Base-by-base conservation (phyloP, 495 filamentous ascomycete species). In the Annulohypoxylon stygium region DNA sequence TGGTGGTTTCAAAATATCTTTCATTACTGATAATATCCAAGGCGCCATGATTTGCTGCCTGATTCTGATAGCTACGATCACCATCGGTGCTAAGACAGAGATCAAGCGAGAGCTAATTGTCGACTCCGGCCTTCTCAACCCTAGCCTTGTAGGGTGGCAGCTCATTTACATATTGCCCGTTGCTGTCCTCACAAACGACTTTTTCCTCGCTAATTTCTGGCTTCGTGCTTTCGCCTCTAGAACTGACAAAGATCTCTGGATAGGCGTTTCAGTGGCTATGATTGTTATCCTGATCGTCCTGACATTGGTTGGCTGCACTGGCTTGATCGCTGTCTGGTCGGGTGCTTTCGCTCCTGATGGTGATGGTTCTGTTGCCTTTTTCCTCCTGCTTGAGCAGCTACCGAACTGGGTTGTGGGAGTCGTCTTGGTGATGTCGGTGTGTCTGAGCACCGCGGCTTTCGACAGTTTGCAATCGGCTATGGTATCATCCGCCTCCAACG, bases 141-240 rank as follows among this genome's bases (percentile, higher is more conserved):
- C 87, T 14, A 90, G 77, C 63, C 80, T 92, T 1, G 82, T 94
- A 5, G 92, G 92, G 43, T 94, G 92, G 88, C 92, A 94, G 75
- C 84, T 94, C 14, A 83, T 94, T 16, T 93, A 93, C 74, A 93
- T 93, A 65, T 83, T 94, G 2, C 89, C 92, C 0, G 86, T 93
- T 14, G 91, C 91, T 25, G 87, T 94, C 58, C 77, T 93, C 36
- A 93, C 91, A 33, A 93, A 93, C 76, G 87, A 92, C 78, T 92
- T 94, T 83, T 94, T 94, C 80, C 81, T 93, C 36, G 91, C 91
- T 58, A 87, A 87, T 67, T 93, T 91, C 82, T 94, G 92, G 92
- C 88, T 93, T 74, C 90, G 92, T 55, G 91, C 92, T n/a, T 94
- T 94, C 76, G 90, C 92, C 20, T 90, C 90, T 65, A 90, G 89